phyloP scores from a whole-genome alignment of 2,329 filamentous ascomycete genomes.

The Fusarium clavum region DNA sequence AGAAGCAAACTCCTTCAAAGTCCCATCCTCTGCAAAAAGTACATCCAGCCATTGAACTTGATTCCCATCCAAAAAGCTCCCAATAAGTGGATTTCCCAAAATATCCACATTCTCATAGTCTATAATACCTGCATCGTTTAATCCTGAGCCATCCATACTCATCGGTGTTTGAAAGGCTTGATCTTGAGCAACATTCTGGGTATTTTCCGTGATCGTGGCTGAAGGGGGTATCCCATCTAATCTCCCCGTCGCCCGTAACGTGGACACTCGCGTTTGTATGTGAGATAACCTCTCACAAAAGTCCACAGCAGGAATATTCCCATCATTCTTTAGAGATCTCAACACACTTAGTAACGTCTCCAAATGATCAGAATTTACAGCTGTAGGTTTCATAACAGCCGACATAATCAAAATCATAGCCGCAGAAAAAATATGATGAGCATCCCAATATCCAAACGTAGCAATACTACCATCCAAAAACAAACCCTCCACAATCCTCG shows the following conservation, averaged over 20 bases:
- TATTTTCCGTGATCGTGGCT: neutral
- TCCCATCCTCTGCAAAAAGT: slow-evolving; percentile 44
- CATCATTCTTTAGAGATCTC: slow-evolving; percentile 47
- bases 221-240: slow-evolving; percentile 4
- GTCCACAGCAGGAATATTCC: slow-evolving; percentile 47
- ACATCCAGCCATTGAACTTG: slow-evolving; percentile 44
- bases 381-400: slow-evolving; percentile 47
- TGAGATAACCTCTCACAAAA: slow-evolving; percentile 48
- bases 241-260: slow-evolving; percentile 25
- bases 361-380: slow-evolving; percentile 44
- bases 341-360: slow-evolving; percentile 48
- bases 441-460: slow-evolving; percentile 51
- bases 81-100: slow-evolving; percentile 44
- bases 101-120: slow-evolving; percentile 41
- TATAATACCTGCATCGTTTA: neutral
- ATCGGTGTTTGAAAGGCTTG: slow-evolving; percentile 6
- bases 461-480: slow-evolving; percentile 43
- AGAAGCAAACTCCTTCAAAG: slow-evolving; percentile 41
- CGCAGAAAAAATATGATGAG: slow-evolving; percentile 50
- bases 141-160: neutral
- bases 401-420: slow-evolving; percentile 49
- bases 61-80: slow-evolving; percentile 45
- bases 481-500: slow-evolving; percentile 43
- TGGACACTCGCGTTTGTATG: slow-evolving; percentile 37
- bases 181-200: neutral